These are phyloP conservation scores for Euphrasia confusa DNA, from an alignment of 257 asterid genomes.

Conservation along the genomic window DNA sequence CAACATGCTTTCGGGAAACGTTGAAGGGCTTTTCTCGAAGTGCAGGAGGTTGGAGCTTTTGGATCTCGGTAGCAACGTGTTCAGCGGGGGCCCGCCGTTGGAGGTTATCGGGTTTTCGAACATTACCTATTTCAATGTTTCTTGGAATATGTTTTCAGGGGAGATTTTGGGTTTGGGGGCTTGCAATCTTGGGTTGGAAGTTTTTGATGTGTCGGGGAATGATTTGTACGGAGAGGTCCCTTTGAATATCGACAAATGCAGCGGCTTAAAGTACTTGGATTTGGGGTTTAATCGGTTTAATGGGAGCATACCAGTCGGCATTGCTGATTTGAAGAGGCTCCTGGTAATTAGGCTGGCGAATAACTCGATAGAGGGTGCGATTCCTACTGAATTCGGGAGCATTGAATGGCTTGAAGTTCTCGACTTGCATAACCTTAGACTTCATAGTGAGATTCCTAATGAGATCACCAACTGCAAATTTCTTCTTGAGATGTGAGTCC, in stretches of 20 bases:
- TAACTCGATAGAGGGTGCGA: conserved; percentile 59
- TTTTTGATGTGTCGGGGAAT: conserved; percentile 72
- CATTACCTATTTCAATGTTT: conserved; percentile 57
- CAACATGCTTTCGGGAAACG: conserved; percentile 68
- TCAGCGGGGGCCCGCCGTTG: conserved; percentile 61
- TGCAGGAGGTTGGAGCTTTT: conserved; percentile 68
- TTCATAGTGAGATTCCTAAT: conserved; percentile 62
- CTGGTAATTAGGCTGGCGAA: conserved; percentile 56
- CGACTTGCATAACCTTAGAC: conserved; percentile 60
- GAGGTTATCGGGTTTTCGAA: conserved; percentile 44
- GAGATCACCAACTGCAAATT: conserved; percentile 67
- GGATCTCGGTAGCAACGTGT: conserved; percentile 81
- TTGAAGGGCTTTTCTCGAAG: conserved; percentile 41
- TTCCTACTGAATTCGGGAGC: conserved; percentile 58
- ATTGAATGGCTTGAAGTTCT: conserved; percentile 86
- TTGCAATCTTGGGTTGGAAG: conserved; percentile 48
- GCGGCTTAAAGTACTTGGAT: conserved; percentile 67
- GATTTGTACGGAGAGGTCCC: conserved; percentile 56
- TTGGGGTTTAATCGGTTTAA: conserved; percentile 60
- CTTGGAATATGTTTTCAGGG: conserved; percentile 60
- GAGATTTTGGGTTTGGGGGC: conserved; percentile 37
- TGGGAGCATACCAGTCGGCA: conserved; percentile 66
- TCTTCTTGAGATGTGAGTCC: conserved; percentile 86
- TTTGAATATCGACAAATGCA: conserved; percentile 51
- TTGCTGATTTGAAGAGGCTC: conserved; percentile 54